A percentile compares a stretch with the other conserved stretches of the same genome.
phyloP scores from a whole-genome alignment of 495 filamentous ascomycete species.

The Daldinia bambusicola region DNA sequence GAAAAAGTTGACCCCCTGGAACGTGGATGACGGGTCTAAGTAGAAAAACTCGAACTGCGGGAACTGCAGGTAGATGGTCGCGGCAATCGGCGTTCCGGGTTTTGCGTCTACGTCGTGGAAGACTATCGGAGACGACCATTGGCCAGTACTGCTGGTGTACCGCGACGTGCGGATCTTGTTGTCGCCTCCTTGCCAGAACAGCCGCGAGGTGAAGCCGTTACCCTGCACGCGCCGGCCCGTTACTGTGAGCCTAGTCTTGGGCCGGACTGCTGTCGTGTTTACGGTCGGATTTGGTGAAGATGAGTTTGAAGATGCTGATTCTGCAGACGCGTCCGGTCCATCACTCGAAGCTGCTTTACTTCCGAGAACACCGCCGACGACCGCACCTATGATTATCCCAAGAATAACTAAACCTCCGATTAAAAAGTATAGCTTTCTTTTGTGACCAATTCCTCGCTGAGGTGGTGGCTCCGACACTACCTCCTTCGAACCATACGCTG shows the following conservation, averaged over 20 bases:
- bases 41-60: slow-evolving; percentile 36
- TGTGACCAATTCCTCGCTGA: background rate
- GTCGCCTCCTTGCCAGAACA: slow-evolving; percentile 41
- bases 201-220: slow-evolving; percentile 33
- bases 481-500: background rate
- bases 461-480: background rate
- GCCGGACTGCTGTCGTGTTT: slow-evolving; percentile 31
- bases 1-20: slow-evolving; percentile 30
- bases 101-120: slow-evolving; percentile 24
- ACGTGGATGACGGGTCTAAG: slow-evolving; percentile 21
- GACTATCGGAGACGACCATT: slow-evolving; percentile 24
- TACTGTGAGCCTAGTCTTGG: slow-evolving; percentile 23
- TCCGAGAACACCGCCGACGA: slow-evolving; percentile 32
- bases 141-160: slow-evolving; percentile 19
- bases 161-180: slow-evolving; percentile 32
- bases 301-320: slow-evolving; percentile 2
- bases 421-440: slow-evolving; percentile 24
- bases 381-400: slow-evolving; percentile 15
- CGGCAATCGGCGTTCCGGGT: slow-evolving; percentile 34
- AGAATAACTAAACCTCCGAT: slow-evolving; percentile 14
- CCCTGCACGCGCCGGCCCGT: slow-evolving; percentile 29
- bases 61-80: slow-evolving; percentile 11
- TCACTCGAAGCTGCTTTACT: slow-evolving; percentile 5
- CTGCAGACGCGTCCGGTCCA: slow-evolving; percentile 2
- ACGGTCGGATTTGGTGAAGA: slow-evolving; percentile 6